Percentiles rank a stretch among this genome's conserved stretches.
Conservation (phyloP, 371 early-diverging fungal genomes). For the Dichotomocladium elegans region DNA sequence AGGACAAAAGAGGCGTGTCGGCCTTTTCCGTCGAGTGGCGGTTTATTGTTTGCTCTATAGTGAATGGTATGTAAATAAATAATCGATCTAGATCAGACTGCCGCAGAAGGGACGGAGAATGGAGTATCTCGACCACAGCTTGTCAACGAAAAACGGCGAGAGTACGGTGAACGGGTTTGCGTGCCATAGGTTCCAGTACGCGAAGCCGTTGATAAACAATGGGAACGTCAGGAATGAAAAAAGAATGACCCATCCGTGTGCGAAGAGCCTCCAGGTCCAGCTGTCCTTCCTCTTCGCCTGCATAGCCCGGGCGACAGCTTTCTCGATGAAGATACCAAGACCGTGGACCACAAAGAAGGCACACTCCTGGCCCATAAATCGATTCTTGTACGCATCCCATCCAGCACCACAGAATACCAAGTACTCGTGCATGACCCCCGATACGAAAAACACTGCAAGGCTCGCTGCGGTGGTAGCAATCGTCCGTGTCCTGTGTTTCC, state of each 20-base stretch:
- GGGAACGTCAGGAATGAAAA: slow-evolving; percentile 15
- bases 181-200: slow-evolving; percentile 17
- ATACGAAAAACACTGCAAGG: slow-evolving; percentile 25
- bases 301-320: not conserved
- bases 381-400: slow-evolving; percentile 11
- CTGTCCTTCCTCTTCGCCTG: not conserved
- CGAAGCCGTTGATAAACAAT: slow-evolving; percentile 26
- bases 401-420: slow-evolving; percentile 20
- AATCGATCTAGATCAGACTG: slow-evolving; percentile 3
- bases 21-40: no score
- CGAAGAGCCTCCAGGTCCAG: not conserved
- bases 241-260: slow-evolving; percentile 18
- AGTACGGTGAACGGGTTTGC: slow-evolving; percentile 8
- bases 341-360: slow-evolving; percentile 29
- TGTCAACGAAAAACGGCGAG: slow-evolving; percentile 7
- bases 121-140: slow-evolving; percentile 11
- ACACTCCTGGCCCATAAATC: slow-evolving; percentile 23
- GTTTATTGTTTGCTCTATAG: no score
- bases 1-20: no score
- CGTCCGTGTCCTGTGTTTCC: not conserved
- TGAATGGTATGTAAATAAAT: no score
- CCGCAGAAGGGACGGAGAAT: slow-evolving; percentile 5
- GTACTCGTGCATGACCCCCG: slow-evolving; percentile 31
- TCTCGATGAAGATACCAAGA: slow-evolving; percentile 11
- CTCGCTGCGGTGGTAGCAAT: slow-evolving; percentile 15